Evolutionary conservation across 1,284 basidiomycete species (phyloP).

Genomic region (Cutaneotrichosporon sp.): DNA sequence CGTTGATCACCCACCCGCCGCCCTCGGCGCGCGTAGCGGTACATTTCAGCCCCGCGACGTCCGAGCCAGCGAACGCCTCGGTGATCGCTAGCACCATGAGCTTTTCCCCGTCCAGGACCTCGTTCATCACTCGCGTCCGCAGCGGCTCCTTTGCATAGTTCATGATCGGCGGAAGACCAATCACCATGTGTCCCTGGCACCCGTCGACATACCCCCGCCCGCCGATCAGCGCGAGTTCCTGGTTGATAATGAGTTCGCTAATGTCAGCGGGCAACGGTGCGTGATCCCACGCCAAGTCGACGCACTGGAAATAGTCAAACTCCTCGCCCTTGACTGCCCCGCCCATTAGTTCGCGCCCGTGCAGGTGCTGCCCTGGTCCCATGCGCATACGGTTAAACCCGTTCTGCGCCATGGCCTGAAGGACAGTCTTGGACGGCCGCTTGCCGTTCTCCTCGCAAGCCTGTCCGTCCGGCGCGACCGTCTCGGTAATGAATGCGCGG

Average conservation of each 20-base stretch:
- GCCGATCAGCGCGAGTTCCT: conserved; percentile 74
- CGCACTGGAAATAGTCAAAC: conserved; percentile 64
- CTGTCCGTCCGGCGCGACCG: conserved; percentile 54
- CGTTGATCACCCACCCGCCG: conserved; percentile 66
- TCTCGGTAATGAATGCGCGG: conserved; percentile 56
- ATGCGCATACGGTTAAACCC: conserved; percentile 87
- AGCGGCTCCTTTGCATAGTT: conserved; percentile 56
- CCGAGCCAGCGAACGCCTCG: conserved; percentile 88
- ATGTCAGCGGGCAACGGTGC: not conserved
- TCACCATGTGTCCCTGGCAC: conserved; percentile 20
- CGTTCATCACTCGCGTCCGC: conserved; percentile 62
- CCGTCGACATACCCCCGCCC: conserved; percentile 64
- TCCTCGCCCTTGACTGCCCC: conserved; percentile 79
- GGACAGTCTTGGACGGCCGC: conserved; percentile 51
- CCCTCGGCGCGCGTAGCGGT: conserved; percentile 75
- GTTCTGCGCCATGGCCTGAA: conserved; percentile 51
- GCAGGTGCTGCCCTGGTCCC: conserved; percentile 70
- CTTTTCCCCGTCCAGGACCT: conserved; percentile 66
- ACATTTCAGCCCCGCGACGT: conserved; percentile 77
- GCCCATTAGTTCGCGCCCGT: conserved; percentile 74
- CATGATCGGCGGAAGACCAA: conserved; percentile 58
- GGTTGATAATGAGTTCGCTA: conserved; percentile 70
- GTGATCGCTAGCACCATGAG: conserved; percentile 77
- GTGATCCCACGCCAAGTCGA: not conserved
- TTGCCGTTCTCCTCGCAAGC: conserved; percentile 73